These are phyloP conservation scores for Botrytis porri DNA, from an alignment of 2,329 filamentous ascomycete species.

Conservation along the genomic window DNA sequence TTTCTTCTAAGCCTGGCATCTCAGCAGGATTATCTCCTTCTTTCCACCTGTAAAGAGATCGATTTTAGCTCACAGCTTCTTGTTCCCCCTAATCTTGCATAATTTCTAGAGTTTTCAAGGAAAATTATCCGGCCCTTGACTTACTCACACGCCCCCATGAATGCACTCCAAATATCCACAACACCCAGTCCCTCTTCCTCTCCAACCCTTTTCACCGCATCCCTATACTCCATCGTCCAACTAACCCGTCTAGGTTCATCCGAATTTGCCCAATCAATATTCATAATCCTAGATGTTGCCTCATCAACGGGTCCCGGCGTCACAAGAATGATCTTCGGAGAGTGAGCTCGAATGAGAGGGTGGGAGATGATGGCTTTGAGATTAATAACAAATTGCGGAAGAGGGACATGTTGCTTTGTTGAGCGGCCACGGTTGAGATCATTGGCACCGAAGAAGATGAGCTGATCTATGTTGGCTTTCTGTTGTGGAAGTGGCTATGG, in stretches of 20 bases:
- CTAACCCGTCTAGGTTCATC: constrained; percentile 38
- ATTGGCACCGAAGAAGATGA: constrained; percentile 82
- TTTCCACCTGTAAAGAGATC: constrained; percentile 1
- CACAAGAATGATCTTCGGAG: constrained; percentile 70
- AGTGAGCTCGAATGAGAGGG: constrained; percentile 64
- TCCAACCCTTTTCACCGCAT: constrained; percentile 58
- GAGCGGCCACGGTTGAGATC: constrained; percentile 67
- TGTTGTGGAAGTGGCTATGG: background rate
- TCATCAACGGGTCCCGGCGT: constrained; percentile 84
- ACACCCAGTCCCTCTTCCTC: constrained; percentile 50
- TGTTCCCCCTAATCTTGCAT: too few species aligned
- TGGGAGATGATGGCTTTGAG: constrained; percentile 69
- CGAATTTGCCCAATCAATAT: constrained; percentile 45
- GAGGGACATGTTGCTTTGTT: constrained; percentile 68
- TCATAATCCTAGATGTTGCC: constrained; percentile 48
- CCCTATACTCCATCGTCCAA: constrained; percentile 56
- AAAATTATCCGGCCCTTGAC: background rate
- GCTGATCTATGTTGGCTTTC: constrained; percentile 17
- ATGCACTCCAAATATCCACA: constrained; percentile 73
- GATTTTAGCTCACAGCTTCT: background rate
- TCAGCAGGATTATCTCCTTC: background rate
- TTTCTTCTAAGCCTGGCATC: constrained; percentile 11
- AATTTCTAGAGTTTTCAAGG: background rate
- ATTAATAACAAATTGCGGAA: constrained; percentile 71
- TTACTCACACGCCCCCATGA: constrained; percentile 57